phyloP scores from a whole-genome alignment of 2,329 filamentous ascomycete genomes.

The Acarospora socialis region DNA sequence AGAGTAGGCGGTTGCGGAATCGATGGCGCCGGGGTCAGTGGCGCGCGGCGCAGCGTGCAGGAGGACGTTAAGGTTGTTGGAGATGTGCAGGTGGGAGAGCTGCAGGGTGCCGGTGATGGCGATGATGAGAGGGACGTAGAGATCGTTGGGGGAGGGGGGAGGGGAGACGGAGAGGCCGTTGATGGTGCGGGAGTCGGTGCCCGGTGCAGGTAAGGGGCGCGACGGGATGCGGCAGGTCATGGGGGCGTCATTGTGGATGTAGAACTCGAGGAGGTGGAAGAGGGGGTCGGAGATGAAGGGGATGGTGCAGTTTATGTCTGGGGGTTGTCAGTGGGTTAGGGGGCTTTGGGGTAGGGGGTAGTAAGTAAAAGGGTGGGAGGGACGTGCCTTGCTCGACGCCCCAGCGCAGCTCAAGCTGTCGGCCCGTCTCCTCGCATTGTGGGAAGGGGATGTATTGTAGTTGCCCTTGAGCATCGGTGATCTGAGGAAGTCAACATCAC shows the following conservation, averaged over 20 bases:
- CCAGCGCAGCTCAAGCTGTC: conserved; percentile 73
- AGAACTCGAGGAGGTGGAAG: conserved; percentile 58
- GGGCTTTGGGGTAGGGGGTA: too few species aligned
- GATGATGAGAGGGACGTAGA: conserved; percentile 75
- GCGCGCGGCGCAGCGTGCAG: conserved; percentile 41
- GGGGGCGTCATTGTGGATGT: conserved; percentile 91
- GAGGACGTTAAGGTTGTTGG: conserved; percentile 77
- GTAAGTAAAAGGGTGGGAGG: too few species aligned
- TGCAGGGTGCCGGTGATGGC: conserved; percentile 82
- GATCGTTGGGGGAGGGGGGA: too few species aligned
- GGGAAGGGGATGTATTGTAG: conserved; percentile 89
- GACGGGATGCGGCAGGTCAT: conserved; percentile 80
- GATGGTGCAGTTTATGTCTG: conserved; percentile 46
- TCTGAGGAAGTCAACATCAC: conserved; percentile 23
- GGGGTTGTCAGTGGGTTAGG: too few species aligned
- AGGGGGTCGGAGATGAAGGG: conserved; percentile 37
- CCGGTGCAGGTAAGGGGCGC: conserved; percentile 53
- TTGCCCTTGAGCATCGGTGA: conserved; percentile 65
- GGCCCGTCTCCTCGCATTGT: conserved; percentile 72
- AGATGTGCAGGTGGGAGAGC: conserved; percentile 76
- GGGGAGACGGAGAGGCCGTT: conserved; percentile 24
- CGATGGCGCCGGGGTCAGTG: conserved; percentile 49
- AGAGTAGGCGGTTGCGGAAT: conserved; percentile 77
- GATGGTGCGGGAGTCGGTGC: conserved; percentile 17
- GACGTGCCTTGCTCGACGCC: conserved; percentile 48